These are phyloP conservation scores for Cenchrus americanus DNA, from an alignment of 176 grass and related monocot genomes.

Conservation along the genomic window DNA sequence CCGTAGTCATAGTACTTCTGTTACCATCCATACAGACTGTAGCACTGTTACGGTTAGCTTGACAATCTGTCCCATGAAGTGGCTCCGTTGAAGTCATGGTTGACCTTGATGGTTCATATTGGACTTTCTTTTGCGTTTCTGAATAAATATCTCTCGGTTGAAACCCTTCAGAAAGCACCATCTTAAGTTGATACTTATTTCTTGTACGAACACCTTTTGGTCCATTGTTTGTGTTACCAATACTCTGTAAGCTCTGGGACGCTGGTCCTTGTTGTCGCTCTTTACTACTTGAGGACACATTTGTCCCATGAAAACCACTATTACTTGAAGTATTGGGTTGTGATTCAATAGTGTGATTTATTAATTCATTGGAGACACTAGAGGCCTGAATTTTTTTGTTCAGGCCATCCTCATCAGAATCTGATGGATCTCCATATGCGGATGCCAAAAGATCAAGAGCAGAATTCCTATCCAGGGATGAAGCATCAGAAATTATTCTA, in stretches of 20 bases:
- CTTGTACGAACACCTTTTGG: slow-evolving; percentile 49
- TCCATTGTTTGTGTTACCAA: slow-evolving; percentile 41
- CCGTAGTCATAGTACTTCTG: slow-evolving; percentile 26
- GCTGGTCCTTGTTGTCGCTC: slow-evolving; percentile 38
- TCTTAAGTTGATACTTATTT: slow-evolving; percentile 61
- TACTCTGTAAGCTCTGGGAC: slow-evolving; percentile 43
- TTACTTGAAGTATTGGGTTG: slow-evolving; percentile 40
- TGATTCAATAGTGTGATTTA: slow-evolving; percentile 20
- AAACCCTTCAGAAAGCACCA: slow-evolving; percentile 59
- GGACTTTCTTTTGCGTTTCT: slow-evolving; percentile 49
- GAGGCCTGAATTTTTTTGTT: slow-evolving; percentile 27
- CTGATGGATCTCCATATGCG: slow-evolving; percentile 62
- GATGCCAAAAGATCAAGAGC: slow-evolving; percentile 86
- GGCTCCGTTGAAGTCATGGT: slow-evolving; percentile 31
- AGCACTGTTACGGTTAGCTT: slow-evolving; percentile 39
- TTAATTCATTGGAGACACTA: slow-evolving; percentile 33
- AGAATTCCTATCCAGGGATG: slow-evolving; percentile 53
- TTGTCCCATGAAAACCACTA: slow-evolving; percentile 10
- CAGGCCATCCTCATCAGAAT: slow-evolving; percentile 62
- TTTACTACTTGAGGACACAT: slow-evolving; percentile 32
- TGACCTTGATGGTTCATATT: slow-evolving; percentile 49
- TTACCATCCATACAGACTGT: slow-evolving; percentile 32
- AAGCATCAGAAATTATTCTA: slow-evolving; percentile 53
- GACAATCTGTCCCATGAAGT: slow-evolving; percentile 27
- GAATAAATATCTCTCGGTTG: slow-evolving; percentile 47